Base-by-base conservation (phyloP, 495 filamentous ascomycete species). In the Penicillium longicatenatum region DNA sequence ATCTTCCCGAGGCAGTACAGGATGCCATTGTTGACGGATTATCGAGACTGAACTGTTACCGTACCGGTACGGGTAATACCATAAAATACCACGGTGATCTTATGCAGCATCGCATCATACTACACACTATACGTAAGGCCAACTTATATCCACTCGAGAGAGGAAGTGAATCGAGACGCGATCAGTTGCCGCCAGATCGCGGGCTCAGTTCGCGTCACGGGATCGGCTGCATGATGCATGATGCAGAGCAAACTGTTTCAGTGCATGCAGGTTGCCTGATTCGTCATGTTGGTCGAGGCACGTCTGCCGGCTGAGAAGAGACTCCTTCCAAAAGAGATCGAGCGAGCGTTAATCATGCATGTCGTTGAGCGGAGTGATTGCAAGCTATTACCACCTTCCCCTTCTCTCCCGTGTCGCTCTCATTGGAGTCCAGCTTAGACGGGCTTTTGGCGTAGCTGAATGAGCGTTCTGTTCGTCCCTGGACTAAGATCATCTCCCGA, bases 221-320 rank as follows among this genome's bases (percentile, higher is more conserved):
- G 52, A 63, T 60, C 49, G 50, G 57, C 61, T 57, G 61, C 58
- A 58, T 53, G 33, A 26, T 48, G 37, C 53, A 53, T 60, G 61
- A 26, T 52, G 37, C 50, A 60, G 14, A 55, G 55, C 47, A 54
- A 48, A 49, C 53, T 54, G 54, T 64, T 58, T 64, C 58, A 57
- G 43, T 49, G 35, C 44, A 63, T 63, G 61, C 61, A 54, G 44
- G 52, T n/a, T 47, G 61, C 50, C 57, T 50, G 45, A 60, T 55
- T 48, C 8, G 53, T 37, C 19, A 17, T 47, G 4, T 39, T 54
- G 14, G 45, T 50, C 26, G 26, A 50, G 16, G 29, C 8, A 31
- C 10, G 21, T 3, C 20, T 29, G 30, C 12, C 5, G 45, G 22
- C n/a, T 30, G 24, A 30, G 7, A 29, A 30, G 21, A 48, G 45